Evolutionary conservation across 2,329 filamentous ascomycete species (phyloP), one percentile per base, ranked within the genome.

Genomic region (Diatrype stigma): DNA sequence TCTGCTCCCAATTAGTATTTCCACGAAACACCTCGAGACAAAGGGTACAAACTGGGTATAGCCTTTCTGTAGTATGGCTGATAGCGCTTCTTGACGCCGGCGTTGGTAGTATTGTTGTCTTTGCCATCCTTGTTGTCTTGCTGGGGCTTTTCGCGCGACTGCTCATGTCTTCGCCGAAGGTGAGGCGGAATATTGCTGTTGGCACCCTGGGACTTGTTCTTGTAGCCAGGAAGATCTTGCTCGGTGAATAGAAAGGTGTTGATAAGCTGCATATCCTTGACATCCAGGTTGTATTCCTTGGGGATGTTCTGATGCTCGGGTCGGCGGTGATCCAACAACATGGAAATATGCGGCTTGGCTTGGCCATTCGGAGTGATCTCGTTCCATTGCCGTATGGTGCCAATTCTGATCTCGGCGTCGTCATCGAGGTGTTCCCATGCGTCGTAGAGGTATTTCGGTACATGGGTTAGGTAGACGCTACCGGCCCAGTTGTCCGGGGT

Each of bases 181-280:
- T 81, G 77, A 5, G 76, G 70, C 4, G 83, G 83, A 53, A 86
- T 82, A 48, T 83, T 79, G 17, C 75, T 78, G 42, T 77, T 79
- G 3, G 80, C 71, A 8, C 79, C 78, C 48, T 82, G 78, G n/a
- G 80, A 80, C 66, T 78, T 80, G 17, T 75, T 74, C 60, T 81
- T 81, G 71, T 85, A 91, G 35, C 89, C 89, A 1, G 91, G 89
- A 21, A 96, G 79, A 63, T 97, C 90, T 67, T 96, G 91, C 71
- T 99, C 94, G 38, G 88, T 91, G 66, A 99, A 99, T 51, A 97
- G 77, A 66, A 88, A 96, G 19, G 91, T 94, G 70, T 96, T 96
- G 63, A 82, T 83, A 32, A 93, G 83, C n/a, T 81, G 67, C 49
- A 69, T 63, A 46, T 78, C 75, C 50, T 71, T 85, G 45, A 90